Conservation (phyloP, 352 stramenopile genomes). For the Pythium guiyangense region DNA sequence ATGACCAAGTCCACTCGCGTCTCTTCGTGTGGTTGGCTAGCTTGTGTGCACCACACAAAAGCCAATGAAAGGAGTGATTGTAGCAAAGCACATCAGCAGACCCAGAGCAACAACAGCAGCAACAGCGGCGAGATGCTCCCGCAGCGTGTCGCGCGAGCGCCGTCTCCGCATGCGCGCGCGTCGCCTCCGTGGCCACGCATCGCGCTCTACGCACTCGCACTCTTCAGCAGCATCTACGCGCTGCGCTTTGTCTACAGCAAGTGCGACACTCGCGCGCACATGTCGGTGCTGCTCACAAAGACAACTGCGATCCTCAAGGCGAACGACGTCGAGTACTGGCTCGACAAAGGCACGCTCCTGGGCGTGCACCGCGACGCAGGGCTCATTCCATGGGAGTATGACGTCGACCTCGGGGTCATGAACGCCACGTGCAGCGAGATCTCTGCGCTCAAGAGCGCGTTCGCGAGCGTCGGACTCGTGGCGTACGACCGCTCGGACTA, state of each 20-base stretch:
- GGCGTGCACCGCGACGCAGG: slow-evolving; percentile 63
- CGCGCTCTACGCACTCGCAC: slow-evolving; percentile 24
- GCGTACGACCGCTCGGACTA: slow-evolving; percentile 67
- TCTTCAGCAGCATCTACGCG: slow-evolving; percentile 24
- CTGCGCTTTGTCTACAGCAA: slow-evolving; percentile 66
- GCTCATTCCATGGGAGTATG: slow-evolving; percentile 79
- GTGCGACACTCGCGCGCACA: slow-evolving; percentile 68
- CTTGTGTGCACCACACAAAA: too few relatives aligned
- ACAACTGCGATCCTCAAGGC: slow-evolving; percentile 55
- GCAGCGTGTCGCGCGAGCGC: slow-evolving; percentile 14
- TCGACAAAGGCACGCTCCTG: slow-evolving; percentile 76
- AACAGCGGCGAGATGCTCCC: slow-evolving; percentile 10
- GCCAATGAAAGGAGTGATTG: background rate
- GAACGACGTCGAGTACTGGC: slow-evolving; percentile 76
- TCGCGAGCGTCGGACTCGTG: slow-evolving; percentile 49
- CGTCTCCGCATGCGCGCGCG: slow-evolving; percentile 7
- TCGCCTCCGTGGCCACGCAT: slow-evolving; percentile 12
- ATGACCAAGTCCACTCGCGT: too few relatives aligned
- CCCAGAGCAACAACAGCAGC: background rate
- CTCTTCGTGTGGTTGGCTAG: too few relatives aligned
- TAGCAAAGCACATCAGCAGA: background rate
- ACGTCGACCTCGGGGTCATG: slow-evolving; percentile 79
- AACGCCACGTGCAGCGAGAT: slow-evolving; percentile 66
- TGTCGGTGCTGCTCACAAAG: slow-evolving; percentile 64
- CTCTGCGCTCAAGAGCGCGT: slow-evolving; percentile 61